These are phyloP conservation scores for Colletotrichum salicis DNA, from an alignment of 2,329 filamentous ascomycete species.

Conservation along the genomic window DNA sequence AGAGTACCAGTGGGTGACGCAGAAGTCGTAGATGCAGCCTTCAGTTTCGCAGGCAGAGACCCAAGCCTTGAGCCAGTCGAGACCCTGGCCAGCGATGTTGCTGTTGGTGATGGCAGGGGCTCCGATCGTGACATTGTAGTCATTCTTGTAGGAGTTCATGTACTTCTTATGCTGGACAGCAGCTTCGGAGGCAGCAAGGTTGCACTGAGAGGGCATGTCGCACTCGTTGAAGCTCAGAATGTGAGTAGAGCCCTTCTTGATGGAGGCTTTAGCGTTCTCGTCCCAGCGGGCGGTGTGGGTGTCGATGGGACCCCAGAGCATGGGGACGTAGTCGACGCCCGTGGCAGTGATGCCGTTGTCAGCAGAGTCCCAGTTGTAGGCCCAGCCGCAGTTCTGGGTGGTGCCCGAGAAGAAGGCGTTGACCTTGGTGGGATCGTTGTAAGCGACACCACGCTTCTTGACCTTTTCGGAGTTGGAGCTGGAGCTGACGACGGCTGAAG, in stretches of 20 bases:
- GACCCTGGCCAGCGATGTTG: slow-evolving; percentile 58
- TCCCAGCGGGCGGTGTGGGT: slow-evolving; percentile 62
- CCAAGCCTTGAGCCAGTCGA: slow-evolving; percentile 66
- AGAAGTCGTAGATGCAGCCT: slow-evolving; percentile 67
- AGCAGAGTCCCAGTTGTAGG: slow-evolving; percentile 74
- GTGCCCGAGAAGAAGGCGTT: slow-evolving; percentile 57
- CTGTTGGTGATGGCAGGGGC: slow-evolving; percentile 73
- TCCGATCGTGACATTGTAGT: slow-evolving; percentile 63
- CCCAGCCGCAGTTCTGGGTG: slow-evolving; percentile 63
- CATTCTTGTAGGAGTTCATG: slow-evolving; percentile 66
- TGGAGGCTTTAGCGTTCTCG: slow-evolving; percentile 59
- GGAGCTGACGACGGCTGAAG: slow-evolving; percentile 30
- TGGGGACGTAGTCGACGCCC: slow-evolving; percentile 71
- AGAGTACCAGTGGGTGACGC: slow-evolving; percentile 74
- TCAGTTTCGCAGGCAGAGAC: slow-evolving; percentile 59
- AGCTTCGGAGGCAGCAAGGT: slow-evolving; percentile 63
- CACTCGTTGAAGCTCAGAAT: slow-evolving; percentile 80
- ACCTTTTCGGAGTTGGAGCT: slow-evolving; percentile 34
- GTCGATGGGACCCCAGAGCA: slow-evolving; percentile 67
- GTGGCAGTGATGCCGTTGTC: slow-evolving; percentile 52
- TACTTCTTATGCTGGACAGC: slow-evolving; percentile 63
- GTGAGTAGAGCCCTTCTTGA: slow-evolving; percentile 63
- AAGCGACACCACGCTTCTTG: slow-evolving; percentile 74
- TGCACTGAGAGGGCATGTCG: slow-evolving; percentile 69
- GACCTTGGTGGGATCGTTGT: slow-evolving; percentile 69